Evolutionary conservation across 768 basidiomycete species (phyloP).

Genomic region (Suillus fuscotomentosus): DNA sequence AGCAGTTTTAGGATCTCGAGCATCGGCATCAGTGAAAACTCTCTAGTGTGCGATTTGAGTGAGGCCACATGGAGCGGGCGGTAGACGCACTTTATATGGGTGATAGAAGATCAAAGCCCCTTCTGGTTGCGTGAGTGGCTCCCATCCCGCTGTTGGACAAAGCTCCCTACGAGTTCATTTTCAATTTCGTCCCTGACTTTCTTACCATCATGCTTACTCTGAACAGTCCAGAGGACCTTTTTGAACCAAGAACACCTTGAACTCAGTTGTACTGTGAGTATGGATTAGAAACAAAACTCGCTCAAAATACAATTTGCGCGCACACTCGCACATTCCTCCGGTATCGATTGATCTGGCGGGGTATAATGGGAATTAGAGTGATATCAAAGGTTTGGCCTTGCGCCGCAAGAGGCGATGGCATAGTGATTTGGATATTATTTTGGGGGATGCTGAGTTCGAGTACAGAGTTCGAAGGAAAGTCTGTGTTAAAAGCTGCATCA

Average conservation of each 20-base stretch:
- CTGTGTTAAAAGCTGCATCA: background rate
- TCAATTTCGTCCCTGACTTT: background rate
- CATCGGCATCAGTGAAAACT: slow-evolving; percentile 11
- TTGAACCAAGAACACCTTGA: too few relatives aligned
- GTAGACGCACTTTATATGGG: slow-evolving; percentile 32
- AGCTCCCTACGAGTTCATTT: background rate
- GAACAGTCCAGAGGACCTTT: background rate
- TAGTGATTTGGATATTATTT: too few relatives aligned
- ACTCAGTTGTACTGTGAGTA: background rate
- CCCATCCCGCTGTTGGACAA: slow-evolving; percentile 34
- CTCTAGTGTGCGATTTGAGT: background rate
- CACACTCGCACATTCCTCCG: background rate
- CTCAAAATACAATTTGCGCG: background rate
- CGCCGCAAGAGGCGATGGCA: too few relatives aligned
- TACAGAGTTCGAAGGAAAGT: background rate
- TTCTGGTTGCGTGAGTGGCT: slow-evolving; percentile 47
- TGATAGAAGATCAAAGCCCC: slow-evolving; percentile 54
- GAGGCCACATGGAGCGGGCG: background rate
- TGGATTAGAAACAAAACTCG: background rate
- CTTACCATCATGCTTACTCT: background rate
- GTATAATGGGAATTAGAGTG: background rate
- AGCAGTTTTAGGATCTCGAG: background rate
- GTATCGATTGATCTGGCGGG: background rate
- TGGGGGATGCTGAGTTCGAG: background rate
- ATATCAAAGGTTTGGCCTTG: background rate